A percentile compares a stretch with the other conserved stretches of the same genome.
Evolutionary conservation across 345 rosid species (phyloP).

Genomic region (Linum trigynum): DNA sequence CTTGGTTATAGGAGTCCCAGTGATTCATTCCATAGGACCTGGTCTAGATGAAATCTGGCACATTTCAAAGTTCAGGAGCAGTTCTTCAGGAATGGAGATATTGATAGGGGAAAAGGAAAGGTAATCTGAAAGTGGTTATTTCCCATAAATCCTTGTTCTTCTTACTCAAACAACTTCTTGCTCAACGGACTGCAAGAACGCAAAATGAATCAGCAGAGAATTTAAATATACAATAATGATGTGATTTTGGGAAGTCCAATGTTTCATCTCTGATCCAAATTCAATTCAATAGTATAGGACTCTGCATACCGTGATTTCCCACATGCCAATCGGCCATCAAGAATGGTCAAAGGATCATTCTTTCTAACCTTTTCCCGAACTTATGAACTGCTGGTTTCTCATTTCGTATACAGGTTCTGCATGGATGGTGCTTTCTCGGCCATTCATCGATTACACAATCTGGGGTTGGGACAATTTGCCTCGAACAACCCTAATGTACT

Average conservation of each 20-base stretch:
- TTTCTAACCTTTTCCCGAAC: background rate
- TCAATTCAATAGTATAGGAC: too few species aligned
- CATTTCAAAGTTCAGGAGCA: background rate
- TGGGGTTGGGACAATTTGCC: constrained; percentile 99
- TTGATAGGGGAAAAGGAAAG: background rate
- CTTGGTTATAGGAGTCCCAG: background rate
- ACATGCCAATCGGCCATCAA: too few species aligned
- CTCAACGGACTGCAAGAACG: too few species aligned
- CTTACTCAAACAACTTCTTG: background rate
- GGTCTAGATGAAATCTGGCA: background rate
- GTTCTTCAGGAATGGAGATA: too few species aligned
- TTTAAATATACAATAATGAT: too few species aligned
- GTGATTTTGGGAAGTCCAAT: too few species aligned
- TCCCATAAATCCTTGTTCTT: background rate
- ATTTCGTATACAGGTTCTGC: constrained; percentile 63
- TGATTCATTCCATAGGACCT: background rate
- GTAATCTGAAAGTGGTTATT: background rate
- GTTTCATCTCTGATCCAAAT: too few species aligned
- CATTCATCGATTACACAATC: constrained; percentile 83
- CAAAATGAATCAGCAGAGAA: too few species aligned
- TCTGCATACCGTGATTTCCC: too few species aligned
- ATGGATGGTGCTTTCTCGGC: constrained; percentile 93
- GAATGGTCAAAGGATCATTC: background rate
- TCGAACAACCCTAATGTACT: constrained; percentile 77
- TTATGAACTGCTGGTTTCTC: background rate